These are phyloP conservation scores for Fraxinus pennsylvanica DNA, from an alignment of 257 asterid genomes.

Conservation along the genomic window DNA sequence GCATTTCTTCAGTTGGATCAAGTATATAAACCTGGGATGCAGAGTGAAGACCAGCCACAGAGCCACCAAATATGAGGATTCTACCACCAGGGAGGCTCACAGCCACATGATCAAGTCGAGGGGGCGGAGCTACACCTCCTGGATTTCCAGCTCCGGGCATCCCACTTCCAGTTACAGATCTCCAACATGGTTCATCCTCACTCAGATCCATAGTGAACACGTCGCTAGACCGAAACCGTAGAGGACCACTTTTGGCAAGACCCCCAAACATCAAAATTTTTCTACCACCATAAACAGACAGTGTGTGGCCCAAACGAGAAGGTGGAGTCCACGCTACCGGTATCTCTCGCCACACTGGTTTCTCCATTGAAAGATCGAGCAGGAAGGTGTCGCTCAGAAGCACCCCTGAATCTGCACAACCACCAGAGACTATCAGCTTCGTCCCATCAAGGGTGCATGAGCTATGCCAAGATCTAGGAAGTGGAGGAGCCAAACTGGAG, in stretches of 20 bases:
- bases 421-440: too few relatives aligned
- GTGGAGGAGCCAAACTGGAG: too few relatives aligned
- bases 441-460: too few relatives aligned
- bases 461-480: too few relatives aligned
- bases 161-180: slow-evolving; percentile 3
- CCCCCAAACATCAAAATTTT: slow-evolving; percentile 15
- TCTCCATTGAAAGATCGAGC: slow-evolving; percentile 19
- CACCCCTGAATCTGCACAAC: slow-evolving; percentile 5
- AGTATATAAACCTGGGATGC: slow-evolving; percentile 13
- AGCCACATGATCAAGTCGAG: slow-evolving; percentile 23
- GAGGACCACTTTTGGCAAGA: too few relatives aligned
- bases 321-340: slow-evolving; percentile 14
- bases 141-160: slow-evolving; percentile 16
- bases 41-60: slow-evolving; percentile 21
- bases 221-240: too few relatives aligned
- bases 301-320: slow-evolving; percentile 21
- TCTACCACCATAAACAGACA: slow-evolving; percentile 17
- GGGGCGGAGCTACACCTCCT: slow-evolving; percentile 16
- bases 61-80: slow-evolving; percentile 16
- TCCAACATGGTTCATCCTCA: slow-evolving; percentile 15
- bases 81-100: slow-evolving; percentile 8
- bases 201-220: neutral
- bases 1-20: slow-evolving; percentile 17
- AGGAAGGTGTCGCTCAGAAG: slow-evolving; percentile 19
- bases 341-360: slow-evolving; percentile 18